These are phyloP conservation scores for Cyclotella sp. DNA, from an alignment of 108 stramenopile species.

Conservation along the genomic window DNA sequence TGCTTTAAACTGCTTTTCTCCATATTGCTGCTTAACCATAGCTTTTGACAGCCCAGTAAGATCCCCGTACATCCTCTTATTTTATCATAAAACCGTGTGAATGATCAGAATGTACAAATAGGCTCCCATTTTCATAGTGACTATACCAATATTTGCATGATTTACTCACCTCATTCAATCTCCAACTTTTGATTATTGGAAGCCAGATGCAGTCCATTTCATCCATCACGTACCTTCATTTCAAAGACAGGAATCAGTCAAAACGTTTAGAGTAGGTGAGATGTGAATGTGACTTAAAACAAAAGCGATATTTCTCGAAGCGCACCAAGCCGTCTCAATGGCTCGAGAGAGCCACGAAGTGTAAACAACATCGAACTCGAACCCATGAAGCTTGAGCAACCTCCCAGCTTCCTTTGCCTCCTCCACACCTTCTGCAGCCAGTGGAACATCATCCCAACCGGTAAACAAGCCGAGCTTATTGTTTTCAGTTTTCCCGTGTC, in stretches of 20 bases:
- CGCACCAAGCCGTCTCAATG: constrained; percentile 64
- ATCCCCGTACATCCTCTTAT: constrained; percentile 71
- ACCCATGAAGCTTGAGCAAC: constrained; percentile 81
- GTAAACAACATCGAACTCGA: constrained; percentile 75
- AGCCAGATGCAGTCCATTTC: constrained; percentile 94
- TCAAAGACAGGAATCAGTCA: not conserved
- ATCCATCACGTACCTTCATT: constrained; percentile 75
- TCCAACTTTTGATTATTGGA: constrained; percentile 93
- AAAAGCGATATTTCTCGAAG: not conserved
- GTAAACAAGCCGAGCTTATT: constrained; percentile 94
- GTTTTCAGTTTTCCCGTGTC: constrained; percentile 94
- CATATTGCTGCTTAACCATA: constrained; percentile 92
- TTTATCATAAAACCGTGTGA: not conserved
- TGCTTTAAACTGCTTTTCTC: constrained; percentile 91
- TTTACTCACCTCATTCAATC: constrained; percentile 86
- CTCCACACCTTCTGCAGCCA: constrained; percentile 87
- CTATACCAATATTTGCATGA: too few species aligned
- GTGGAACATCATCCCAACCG: constrained; percentile 91
- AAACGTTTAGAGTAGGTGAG: not conserved
- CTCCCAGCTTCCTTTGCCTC: constrained; percentile 88
- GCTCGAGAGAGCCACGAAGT: constrained; percentile 96
- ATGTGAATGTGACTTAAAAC: not conserved
- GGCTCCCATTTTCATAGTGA: too few species aligned
- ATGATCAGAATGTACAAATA: too few species aligned
- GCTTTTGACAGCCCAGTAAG: constrained; percentile 92